Conservation (phyloP, 805 yeast genomes). For the Kuraishia hungarica region DNA sequence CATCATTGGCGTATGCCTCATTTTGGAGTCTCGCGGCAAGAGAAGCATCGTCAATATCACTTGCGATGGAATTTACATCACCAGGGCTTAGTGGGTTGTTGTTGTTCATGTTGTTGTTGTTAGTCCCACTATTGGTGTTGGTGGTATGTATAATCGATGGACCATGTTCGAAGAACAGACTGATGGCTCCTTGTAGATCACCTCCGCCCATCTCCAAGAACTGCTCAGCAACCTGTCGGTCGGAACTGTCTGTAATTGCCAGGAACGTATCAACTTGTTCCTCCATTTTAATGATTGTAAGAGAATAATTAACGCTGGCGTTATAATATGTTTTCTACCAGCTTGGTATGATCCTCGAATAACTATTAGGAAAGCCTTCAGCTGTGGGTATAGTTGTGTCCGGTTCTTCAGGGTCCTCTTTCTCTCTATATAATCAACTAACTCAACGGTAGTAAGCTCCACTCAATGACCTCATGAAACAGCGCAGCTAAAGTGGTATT, state of each 20-base stretch:
- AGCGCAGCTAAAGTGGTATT: too few species aligned
- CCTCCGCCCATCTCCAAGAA: slow-evolving; percentile 74
- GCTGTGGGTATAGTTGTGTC: too few species aligned
- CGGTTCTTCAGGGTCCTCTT: too few species aligned
- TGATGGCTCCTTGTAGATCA: slow-evolving; percentile 76
- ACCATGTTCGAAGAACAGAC: slow-evolving; percentile 70
- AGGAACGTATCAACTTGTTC: slow-evolving; percentile 63
- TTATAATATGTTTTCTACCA: too few species aligned
- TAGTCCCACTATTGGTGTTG: neutral
- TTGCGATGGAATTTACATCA: neutral
- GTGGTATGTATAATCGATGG: slow-evolving; percentile 11
- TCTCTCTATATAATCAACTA: too few species aligned
- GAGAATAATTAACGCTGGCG: too few species aligned
- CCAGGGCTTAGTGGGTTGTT: neutral
- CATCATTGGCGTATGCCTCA: slow-evolving; percentile 44
- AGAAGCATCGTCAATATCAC: slow-evolving; percentile 29
- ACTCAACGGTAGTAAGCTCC: too few species aligned
- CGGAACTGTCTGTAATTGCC: slow-evolving; percentile 74
- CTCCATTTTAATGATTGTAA: slow-evolving; percentile 12
- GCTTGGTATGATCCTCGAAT: too few species aligned
- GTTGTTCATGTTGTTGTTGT: neutral
- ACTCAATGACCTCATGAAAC: too few species aligned
- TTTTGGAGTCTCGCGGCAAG: slow-evolving; percentile 55
- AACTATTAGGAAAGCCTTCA: too few species aligned
- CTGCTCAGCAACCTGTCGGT: slow-evolving; percentile 58